Percentiles rank a stretch among this genome's conserved stretches.
Evolutionary conservation across 371 early-diverging fungal genomes (phyloP).

Genomic region (Mucor mucedo): DNA sequence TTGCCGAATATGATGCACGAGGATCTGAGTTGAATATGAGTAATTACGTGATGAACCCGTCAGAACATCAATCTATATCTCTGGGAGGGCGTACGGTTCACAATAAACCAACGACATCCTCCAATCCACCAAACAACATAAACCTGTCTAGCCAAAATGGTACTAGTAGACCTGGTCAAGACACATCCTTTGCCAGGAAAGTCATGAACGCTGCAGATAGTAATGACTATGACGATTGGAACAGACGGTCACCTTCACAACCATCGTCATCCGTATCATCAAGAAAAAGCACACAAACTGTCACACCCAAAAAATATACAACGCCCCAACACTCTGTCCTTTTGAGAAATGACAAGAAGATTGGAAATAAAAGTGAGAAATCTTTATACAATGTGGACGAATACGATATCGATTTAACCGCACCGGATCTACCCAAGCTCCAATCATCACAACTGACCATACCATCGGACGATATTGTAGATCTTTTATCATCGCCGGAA

Average conservation of each 20-base stretch:
- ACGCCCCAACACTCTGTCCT: not conserved
- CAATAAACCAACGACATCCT: not conserved
- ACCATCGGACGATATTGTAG: slow-evolving; percentile 3
- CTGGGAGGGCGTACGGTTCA: not conserved
- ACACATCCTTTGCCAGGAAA: slow-evolving; percentile 8
- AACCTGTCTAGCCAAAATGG: too few relatives aligned
- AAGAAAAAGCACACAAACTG: not conserved
- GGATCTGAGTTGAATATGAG: slow-evolving; percentile 6
- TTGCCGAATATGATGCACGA: not conserved
- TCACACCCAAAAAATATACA: not conserved
- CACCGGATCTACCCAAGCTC: slow-evolving; percentile 3
- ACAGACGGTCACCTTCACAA: not conserved
- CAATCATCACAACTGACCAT: slow-evolving; percentile 2
- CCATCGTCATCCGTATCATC: not conserved
- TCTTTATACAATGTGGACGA: slow-evolving; percentile 13
- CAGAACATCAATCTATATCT: slow-evolving; percentile 6
- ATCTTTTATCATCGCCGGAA: slow-evolving; percentile 24
- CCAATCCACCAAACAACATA: too few relatives aligned
- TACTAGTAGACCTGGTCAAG: too few relatives aligned
- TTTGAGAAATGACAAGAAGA: not conserved
- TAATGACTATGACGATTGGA: not conserved
- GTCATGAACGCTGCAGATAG: slow-evolving; percentile 1
- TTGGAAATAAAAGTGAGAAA: not conserved
- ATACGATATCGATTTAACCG: slow-evolving; percentile 6
- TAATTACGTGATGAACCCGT: slow-evolving; percentile 14